Base-by-base conservation (phyloP, 1,284 basidiomycete species). In the Somion occarium region DNA sequence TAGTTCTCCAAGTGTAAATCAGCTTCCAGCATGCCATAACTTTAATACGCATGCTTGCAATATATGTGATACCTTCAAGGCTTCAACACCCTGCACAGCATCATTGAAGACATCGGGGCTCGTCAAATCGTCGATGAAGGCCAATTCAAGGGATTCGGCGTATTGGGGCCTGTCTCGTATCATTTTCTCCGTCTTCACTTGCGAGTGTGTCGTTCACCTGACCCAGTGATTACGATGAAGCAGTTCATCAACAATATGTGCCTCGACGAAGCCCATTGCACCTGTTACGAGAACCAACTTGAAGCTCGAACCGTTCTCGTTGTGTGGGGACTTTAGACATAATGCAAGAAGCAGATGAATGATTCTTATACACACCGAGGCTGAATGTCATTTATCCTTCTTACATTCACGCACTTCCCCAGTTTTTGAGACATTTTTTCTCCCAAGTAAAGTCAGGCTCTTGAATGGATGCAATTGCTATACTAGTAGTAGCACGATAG, bases 31-130 rank as follows among this genome's bases (percentile, higher is more conserved):
- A n/a, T n/a, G n/a, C 20, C 5, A n/a, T 26, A 27, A 23, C 44
- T 19, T 24, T 44, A 13, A 25, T 25, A 52, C 56, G 37, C 30
- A 55, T 53, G 38, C 53, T 51, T 3, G 61, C 61, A 26, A 54
- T 52, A 44, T 65, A 61, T 3, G 58, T 45, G 22, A 67, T 58
- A 2, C 52, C 62, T 37, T 67, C 62, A 18, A 66, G 73, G 1
- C 67, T 76, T 55, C 72, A 71, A 52, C n/a, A n/a, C n/a, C n/a
- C n/a, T n/a, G n/a, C n/a, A 78, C 74, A 2, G 75, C 73, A 20
- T 74, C 70, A 56, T 76, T 72, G 57, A 79, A 80, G 0, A 68
- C 72, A 4, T 69, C 70, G 18, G 50, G 50, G 7, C 37, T n/a
- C 2, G 50, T 51, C 5, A 58, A 46, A 27, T 58, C 55, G 19